Evolutionary conservation across 2,329 filamentous ascomycete species (phyloP), one percentile per base, ranked within the genome.

Genomic region (Sclerotinia trifoliorum): DNA sequence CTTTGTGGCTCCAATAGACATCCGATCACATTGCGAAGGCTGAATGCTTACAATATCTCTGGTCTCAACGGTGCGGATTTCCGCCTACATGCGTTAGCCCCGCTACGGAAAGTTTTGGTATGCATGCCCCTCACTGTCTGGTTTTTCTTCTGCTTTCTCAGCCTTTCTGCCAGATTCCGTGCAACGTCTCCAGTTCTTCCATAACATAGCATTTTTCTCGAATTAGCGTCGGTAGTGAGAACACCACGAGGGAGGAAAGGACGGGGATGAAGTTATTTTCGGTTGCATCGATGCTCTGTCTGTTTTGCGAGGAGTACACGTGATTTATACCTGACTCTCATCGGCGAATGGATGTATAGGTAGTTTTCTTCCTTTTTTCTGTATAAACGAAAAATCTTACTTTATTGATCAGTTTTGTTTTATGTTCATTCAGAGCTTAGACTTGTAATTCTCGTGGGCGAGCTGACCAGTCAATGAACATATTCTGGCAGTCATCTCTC

Each of bases 71-170:
- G 13, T 39, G 35, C 7, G 29, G 11, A 48, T 29, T 32, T n/a
- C 42, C 42, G n/a, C 8, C 24, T 46, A 35, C 39, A 35, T 32
- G 2, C 21, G 24, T 48, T 19, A 15, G 21, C 21, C 44, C 26
- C 58, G 58, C 58, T 35, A 1, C 44, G 58, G 58, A 61, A 32
- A 48, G 21, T 61, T 61, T 44, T 61, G 21, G 4, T 13, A 61
- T 49, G 21, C 44, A 21, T 42, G 58, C 58, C 35, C 35, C 13
- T 3, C 10, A 44, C 19, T 61, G 32, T 48, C 44, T 32, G 26
- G 32, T n/a, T 48, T 15, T 32, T 44, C 56, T 46, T 24, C 21
- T 17, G n/a, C 3, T n/a, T 61, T 29, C 29, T 29, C 29, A 29
- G 29, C 29, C 29, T 29, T 29, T n/a, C 58, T 26, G 19, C 26